phyloP scores from a whole-genome alignment of 192 early-diverging fungal genomes.

The Anaeromyces robustus region DNA sequence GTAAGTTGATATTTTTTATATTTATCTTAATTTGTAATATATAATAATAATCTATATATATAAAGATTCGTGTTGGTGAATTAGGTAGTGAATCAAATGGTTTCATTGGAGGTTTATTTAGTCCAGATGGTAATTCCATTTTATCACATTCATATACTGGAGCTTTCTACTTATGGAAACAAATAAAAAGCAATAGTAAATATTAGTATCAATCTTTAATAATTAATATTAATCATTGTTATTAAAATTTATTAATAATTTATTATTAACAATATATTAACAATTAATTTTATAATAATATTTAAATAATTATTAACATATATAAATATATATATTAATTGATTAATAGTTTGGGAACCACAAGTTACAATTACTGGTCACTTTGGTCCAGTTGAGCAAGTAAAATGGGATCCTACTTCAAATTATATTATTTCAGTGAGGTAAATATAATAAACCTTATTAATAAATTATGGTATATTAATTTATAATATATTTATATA shows the following conservation, averaged over 20 bases:
- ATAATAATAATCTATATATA: too few species aligned
- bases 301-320: neutral
- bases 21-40: slow-evolving; percentile 5
- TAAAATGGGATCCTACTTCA: slow-evolving; percentile 69
- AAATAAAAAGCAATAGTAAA: slow-evolving; percentile 3
- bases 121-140: slow-evolving; percentile 42
- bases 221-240: too few species aligned
- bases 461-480: neutral
- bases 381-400: slow-evolving; percentile 55
- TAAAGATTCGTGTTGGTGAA: slow-evolving; percentile 64
- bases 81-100: slow-evolving; percentile 68
- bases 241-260: too few species aligned
- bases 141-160: slow-evolving; percentile 70
- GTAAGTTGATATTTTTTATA: neutral
- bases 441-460: slow-evolving; percentile 8
- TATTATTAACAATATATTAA: too few species aligned
- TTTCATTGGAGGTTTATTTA: slow-evolving; percentile 62
- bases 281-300: too few species aligned
- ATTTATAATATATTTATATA: too few species aligned
- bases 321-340: slow-evolving; percentile 11
- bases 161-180: slow-evolving; percentile 69
- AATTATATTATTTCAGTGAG: slow-evolving; percentile 56
- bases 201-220: too few species aligned
- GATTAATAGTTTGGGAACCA: slow-evolving; percentile 44
- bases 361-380: slow-evolving; percentile 64